These are phyloP conservation scores for Knoxdaviesia proteae DNA, from an alignment of 2,329 filamentous ascomycete genomes.

Conservation along the genomic window DNA sequence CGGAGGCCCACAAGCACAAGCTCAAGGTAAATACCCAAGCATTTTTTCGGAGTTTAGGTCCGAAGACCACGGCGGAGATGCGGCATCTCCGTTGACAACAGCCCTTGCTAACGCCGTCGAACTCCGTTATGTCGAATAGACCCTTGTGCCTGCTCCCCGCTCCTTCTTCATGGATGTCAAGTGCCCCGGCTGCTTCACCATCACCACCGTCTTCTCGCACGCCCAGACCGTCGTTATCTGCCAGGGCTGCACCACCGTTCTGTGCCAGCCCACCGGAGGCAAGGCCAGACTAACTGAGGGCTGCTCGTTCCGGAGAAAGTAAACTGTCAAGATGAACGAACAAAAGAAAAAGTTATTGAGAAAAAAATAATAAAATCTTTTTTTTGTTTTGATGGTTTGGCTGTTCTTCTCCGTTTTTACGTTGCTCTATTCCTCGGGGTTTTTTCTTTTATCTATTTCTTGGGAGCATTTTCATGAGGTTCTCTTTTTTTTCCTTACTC, in stretches of 20 bases:
- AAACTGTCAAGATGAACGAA: slow-evolving; percentile 29
- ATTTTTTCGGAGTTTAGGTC: not conserved
- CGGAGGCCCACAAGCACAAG: slow-evolving; percentile 99
- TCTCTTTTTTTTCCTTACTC: slow-evolving; percentile 12
- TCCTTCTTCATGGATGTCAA: slow-evolving; percentile 99
- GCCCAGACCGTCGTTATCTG: slow-evolving; percentile 99
- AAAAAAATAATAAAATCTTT: too few species aligned
- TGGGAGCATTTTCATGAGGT: slow-evolving; percentile 23
- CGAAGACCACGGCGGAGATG: too few species aligned
- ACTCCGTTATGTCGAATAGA: slow-evolving; percentile 25
- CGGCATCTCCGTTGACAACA: too few species aligned
- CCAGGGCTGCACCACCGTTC: slow-evolving; percentile 97
- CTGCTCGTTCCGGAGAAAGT: slow-evolving; percentile 99
- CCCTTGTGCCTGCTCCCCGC: slow-evolving; percentile 83
- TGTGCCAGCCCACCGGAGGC: slow-evolving; percentile 98
- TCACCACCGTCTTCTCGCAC: slow-evolving; percentile 99
- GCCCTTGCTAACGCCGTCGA: too few species aligned
- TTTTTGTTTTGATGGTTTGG: not conserved
- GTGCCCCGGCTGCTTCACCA: slow-evolving; percentile 99
- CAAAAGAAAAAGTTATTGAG: slow-evolving; percentile 1
- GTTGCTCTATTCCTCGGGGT: slow-evolving; percentile 17
- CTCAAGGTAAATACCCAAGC: slow-evolving; percentile 55
- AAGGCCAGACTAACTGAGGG: slow-evolving; percentile 98
- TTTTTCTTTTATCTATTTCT: slow-evolving; percentile 15
- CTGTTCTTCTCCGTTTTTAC: slow-evolving; percentile 4